Evolutionary conservation across 495 filamentous ascomycete genomes (phyloP).

Genomic region (Xylaria acuta): DNA sequence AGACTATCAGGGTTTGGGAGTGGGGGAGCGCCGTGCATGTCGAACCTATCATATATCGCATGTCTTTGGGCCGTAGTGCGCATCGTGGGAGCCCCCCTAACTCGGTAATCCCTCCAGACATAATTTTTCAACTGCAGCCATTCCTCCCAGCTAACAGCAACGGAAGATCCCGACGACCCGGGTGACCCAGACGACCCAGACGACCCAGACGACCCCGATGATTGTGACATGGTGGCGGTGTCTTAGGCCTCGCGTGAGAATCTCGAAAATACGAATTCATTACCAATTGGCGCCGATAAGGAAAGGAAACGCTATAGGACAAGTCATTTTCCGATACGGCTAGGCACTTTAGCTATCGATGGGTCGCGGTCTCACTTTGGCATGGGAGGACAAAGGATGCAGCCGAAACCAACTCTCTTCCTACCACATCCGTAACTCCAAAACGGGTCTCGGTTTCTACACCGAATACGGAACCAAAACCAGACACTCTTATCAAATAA

Average conservation of each 20-base stretch:
- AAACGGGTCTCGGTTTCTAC: neutral
- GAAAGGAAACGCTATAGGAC: neutral
- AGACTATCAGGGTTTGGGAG: neutral
- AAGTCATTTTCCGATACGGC: neutral
- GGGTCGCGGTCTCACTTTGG: neutral
- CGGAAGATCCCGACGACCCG: neutral
- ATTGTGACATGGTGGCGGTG: neutral
- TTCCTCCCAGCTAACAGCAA: neutral
- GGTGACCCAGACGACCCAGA: neutral
- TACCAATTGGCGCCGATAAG: neutral
- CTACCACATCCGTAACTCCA: neutral
- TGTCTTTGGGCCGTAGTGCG: neutral
- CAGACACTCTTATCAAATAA: neutral
- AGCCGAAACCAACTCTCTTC: neutral
- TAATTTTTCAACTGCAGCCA: neutral
- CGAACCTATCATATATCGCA: neutral
- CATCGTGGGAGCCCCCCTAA: neutral
- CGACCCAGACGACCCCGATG: neutral
- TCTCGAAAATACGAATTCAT: neutral
- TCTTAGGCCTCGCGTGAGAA: neutral
- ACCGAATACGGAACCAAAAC: neutral
- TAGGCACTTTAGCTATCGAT: neutral
- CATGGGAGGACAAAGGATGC: constrained; percentile 7
- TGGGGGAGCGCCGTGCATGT: neutral
- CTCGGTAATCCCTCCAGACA: neutral